Base-by-base conservation (phyloP, 2,329 filamentous ascomycete genomes). In the Nemania sp. region DNA sequence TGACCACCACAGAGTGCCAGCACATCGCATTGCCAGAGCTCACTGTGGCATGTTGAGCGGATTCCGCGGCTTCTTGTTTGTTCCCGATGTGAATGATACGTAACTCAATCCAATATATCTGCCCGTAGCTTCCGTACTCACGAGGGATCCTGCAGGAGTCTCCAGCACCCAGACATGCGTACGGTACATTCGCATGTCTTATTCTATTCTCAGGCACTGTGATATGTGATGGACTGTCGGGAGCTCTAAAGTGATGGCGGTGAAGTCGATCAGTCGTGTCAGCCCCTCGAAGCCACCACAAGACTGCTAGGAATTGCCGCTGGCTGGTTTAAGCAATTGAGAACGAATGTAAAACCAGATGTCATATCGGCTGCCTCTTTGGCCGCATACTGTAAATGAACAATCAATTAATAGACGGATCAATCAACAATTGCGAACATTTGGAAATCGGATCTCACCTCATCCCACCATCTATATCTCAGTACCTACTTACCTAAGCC, bases 361-460 rank as follows among this genome's bases (percentile, higher is more conserved):
- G 52, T 52, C 58, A 43, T 48, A 42, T 43, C 21, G 48, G 35
- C 20, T 37, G 29, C 25, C 25, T 3, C 3, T 29, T 29, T 29
- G 25, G 25, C 25, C 7, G 25, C 25, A 29, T 29, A 29, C 25
- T 29, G 7, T 29, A 29, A n/a, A 29, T 29, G 7, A 29, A 29
- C 3, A 29, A 29, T 29, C 25, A 29, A 29, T 20, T 25, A 29
- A 32, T 29, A 34, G 37, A 39, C 49, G 18, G 46, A 43, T 35
- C 34, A 39, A 57, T 39, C 2, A 12, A 29, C 13, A 2, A 29
- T 15, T 17, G 20, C 39, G 37, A 52, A 52, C 11, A 2, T 37
- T 42, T 50, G 12, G 11, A 35, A 17, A 37, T 39, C 59, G 54
- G 21, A 51, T 56, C 59, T 61, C 49, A 58, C 59, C 54, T 58